Base-by-base conservation (phyloP, 345 rosid genomes). In the Gynandropsis gynandra region DNA sequence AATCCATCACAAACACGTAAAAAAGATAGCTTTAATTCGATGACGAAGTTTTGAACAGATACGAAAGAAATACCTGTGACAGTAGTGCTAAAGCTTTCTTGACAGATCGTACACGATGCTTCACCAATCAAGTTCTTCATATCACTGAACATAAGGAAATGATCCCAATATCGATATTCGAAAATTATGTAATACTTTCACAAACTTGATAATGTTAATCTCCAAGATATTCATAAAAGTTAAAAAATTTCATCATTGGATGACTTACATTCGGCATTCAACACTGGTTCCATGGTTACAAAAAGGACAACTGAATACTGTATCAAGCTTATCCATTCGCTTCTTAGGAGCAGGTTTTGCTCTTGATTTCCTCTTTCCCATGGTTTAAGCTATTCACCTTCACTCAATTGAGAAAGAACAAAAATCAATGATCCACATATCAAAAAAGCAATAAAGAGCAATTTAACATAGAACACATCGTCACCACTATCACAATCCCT, bases 311-410 rank as follows among this genome's bases (percentile, higher is more conserved):
- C 95, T 82, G 69, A 92, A 92, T 42, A 87, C 75, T 9, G 96
- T 92, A 56, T 92, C 96, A 37, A 87, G 98, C 79, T 79, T 90
- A 72, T 87, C 96, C 86, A 71, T 87, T 37, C 95, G 64, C 77
- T 92, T 92, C 58, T 80, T 85, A 2, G 96, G 80, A 13, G 96
- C 82, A 10, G 96, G 95, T 89, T 90, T 90, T 32, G 96, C 96
- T 52, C 81, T 80, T 8, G 98, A 87, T 71, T 90, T 87, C 75
- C 98, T 85, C 77, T 87, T 92, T 40, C 98, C 98, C 98, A 92
- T 92, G 21, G 54, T 36, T 67, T 41, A 48, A 46, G 1, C n/a
- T 29, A 16, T 36, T 42, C 16, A 0, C 0, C 54, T 38, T 13
- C 39, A 34, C 20, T 37, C 40, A 42, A 54, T 19, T 27, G 3